A percentile compares a stretch with the other conserved stretches of the same genome.
Evolutionary conservation across 805 yeast genomes (phyloP).

Genomic region (Yarrowia sp.): DNA sequence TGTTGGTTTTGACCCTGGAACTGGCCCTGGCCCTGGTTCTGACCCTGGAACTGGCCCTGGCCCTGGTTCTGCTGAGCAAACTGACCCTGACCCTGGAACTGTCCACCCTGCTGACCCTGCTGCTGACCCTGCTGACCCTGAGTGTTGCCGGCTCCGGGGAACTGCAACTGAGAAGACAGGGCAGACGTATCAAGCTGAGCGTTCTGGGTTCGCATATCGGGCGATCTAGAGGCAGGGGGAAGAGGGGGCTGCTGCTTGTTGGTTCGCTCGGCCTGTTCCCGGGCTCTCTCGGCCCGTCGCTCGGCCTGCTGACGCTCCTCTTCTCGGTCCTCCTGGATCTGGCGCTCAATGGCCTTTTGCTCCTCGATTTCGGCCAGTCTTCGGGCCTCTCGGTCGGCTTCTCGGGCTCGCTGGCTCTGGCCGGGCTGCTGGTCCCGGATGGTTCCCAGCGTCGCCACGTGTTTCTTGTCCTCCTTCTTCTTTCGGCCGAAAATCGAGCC

Average conservation of each 20-base stretch:
- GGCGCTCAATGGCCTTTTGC: slow-evolving; percentile 38
- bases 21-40: neutral
- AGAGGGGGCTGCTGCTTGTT: slow-evolving; percentile 34
- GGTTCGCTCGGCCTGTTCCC: slow-evolving; percentile 31
- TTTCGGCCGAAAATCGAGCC: slow-evolving; percentile 51
- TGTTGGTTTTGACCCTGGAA: neutral
- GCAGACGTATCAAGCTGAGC: slow-evolving; percentile 25
- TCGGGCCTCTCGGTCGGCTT: slow-evolving; percentile 31
- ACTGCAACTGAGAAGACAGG: slow-evolving; percentile 30
- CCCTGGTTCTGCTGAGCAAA: slow-evolving; percentile 6
- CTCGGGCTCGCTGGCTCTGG: slow-evolving; percentile 32
- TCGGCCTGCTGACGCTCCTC: slow-evolving; percentile 25
- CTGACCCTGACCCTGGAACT: neutral
- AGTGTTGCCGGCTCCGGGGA: slow-evolving; percentile 5
- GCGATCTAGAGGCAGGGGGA: slow-evolving; percentile 29
- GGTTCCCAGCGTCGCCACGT: slow-evolving; percentile 9
- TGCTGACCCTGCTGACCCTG: slow-evolving; percentile 6
- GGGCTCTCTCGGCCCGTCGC: slow-evolving; percentile 21
- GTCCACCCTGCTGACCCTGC: neutral
- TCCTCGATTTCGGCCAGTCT: slow-evolving; percentile 32
- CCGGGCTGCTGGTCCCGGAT: slow-evolving; percentile 25
- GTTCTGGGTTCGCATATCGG: slow-evolving; percentile 29
- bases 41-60: neutral
- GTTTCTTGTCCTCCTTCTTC: slow-evolving; percentile 42
- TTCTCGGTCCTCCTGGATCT: slow-evolving; percentile 37